A percentile compares a stretch with the other conserved stretches of the same genome.
These are phyloP conservation scores for Datisca glomerata DNA, from an alignment of 306 rosid genomes.

Conservation along the genomic window DNA sequence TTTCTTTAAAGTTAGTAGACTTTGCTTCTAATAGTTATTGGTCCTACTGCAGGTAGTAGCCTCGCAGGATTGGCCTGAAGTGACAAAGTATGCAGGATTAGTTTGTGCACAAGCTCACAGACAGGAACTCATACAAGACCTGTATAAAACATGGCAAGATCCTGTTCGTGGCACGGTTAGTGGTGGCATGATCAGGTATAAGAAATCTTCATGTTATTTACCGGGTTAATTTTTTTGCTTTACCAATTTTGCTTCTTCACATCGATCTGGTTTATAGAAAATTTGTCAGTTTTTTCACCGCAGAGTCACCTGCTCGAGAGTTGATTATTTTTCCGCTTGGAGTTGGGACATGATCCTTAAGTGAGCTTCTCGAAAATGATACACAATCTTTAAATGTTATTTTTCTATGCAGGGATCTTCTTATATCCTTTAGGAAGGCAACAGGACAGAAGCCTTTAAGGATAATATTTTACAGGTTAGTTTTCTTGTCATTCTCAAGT, in stretches of 20 bases:
- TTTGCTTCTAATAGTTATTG: slow-evolving; percentile 18
- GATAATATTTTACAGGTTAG: slow-evolving; percentile 84
- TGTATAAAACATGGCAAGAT: slow-evolving; percentile 90
- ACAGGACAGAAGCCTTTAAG: slow-evolving; percentile 88
- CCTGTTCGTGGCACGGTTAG: slow-evolving; percentile 82
- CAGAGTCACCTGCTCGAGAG: no score
- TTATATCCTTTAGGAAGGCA: slow-evolving; percentile 82
- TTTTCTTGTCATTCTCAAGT: slow-evolving; percentile 3
- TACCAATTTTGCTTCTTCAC: no score
- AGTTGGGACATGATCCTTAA: no score
- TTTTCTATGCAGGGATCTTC: slow-evolving; percentile 58
- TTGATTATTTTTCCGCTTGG: no score
- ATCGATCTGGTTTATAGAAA: no score
- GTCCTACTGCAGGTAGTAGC: slow-evolving; percentile 67
- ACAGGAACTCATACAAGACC: slow-evolving; percentile 87
- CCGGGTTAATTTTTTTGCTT: slow-evolving; percentile 4
- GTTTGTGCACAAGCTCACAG: slow-evolving; percentile 95
- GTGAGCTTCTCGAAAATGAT: no score
- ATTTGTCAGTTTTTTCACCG: no score
- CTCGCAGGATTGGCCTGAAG: slow-evolving; percentile 97
- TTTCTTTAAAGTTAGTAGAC: neutral
- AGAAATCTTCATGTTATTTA: slow-evolving; percentile 3
- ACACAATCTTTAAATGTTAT: no score
- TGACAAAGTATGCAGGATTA: slow-evolving; percentile 85
- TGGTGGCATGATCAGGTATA: slow-evolving; percentile 89